Evolutionary conservation across 2,329 filamentous ascomycete species (phyloP), one percentile per base, ranked within the genome.

Genomic region (Anisogramma anomala): DNA sequence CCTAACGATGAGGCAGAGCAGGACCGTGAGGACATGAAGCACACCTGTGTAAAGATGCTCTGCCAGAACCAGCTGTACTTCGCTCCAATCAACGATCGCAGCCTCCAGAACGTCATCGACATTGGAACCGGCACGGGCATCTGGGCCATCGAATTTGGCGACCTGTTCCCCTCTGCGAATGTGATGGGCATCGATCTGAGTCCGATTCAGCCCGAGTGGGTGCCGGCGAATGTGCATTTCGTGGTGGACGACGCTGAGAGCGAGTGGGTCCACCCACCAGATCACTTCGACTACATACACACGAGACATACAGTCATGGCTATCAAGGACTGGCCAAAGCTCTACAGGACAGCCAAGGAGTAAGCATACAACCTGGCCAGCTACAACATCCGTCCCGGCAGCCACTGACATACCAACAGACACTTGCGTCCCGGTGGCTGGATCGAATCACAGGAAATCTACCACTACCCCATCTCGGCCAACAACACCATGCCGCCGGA

Each of bases 1-100:
- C 74, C 74, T 19, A 78, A 77, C 41, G 74, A 78, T 45, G 73
- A 76, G 36, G 58, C 66, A 4, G 74, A 78, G 55, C 72, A 76
- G 52, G 71, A 76, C 48, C 60, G 71, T 27, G 67, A 74, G 49
- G 71, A 76, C 38, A 66, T 77, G 63, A 72, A 71, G 50, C 72
- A 74, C 52, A 59, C 63, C 47, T 69, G 72, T 62, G 57, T 70
- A 31, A 67, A 65, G 52, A 50, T 69, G 42, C 57, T 72, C 13
- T 68, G 66, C 45, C 64, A 64, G 40, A 58, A 64, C 26, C 61
- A 62, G 43, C 56, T 75, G n/a, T 64, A 69, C 50, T 71, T 71
- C 51, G 68, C 71, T 3, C 70, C 71, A 2, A 63, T 74, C 36
- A 62, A 61, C 4, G 55, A 62, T 3, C 19, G 15, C 13, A 55